phyloP scores from a whole-genome alignment of 2,329 filamentous ascomycete species.

The Chalara sp. region DNA sequence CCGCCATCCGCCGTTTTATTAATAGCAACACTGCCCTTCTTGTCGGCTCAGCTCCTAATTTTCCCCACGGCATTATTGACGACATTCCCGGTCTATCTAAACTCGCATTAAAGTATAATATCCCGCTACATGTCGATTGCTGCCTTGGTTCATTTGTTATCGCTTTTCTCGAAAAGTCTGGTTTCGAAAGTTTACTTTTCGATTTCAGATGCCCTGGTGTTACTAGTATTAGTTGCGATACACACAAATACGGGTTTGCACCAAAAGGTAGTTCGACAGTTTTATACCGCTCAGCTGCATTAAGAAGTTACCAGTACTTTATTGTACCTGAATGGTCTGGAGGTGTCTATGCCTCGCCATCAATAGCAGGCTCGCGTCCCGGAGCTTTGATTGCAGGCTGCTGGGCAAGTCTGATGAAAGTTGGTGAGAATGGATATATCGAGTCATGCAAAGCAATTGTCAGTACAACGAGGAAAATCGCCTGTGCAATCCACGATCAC shows the following conservation, averaged over 20 bases:
- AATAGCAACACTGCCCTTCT: not conserved
- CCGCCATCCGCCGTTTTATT: not conserved
- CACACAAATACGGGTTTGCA: not conserved
- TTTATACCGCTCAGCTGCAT: not conserved
- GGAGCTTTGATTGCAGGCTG: not conserved
- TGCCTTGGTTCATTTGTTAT: not conserved
- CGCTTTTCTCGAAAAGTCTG: not conserved
- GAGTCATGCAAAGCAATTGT: not conserved
- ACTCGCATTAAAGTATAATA: not conserved
- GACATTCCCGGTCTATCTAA: not conserved
- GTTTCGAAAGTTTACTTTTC: not conserved
- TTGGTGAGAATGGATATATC: not conserved
- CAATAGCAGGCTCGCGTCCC: not conserved
- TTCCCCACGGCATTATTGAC: not conserved
- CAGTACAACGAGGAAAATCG: not conserved
- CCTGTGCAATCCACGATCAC: not conserved
- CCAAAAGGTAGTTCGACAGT: not conserved
- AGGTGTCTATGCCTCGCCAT: not conserved
- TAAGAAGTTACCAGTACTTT: not conserved
- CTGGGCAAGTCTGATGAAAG: not conserved
- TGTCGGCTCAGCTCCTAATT: not conserved
- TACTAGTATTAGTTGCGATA: not conserved
- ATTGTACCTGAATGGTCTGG: not conserved
- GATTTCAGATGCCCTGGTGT: not conserved
- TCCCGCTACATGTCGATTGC: not conserved